A percentile compares a stretch with the other conserved stretches of the same genome.
Evolutionary conservation across 305 asterid genomes (phyloP).

Genomic region (Solanum hybrid): DNA sequence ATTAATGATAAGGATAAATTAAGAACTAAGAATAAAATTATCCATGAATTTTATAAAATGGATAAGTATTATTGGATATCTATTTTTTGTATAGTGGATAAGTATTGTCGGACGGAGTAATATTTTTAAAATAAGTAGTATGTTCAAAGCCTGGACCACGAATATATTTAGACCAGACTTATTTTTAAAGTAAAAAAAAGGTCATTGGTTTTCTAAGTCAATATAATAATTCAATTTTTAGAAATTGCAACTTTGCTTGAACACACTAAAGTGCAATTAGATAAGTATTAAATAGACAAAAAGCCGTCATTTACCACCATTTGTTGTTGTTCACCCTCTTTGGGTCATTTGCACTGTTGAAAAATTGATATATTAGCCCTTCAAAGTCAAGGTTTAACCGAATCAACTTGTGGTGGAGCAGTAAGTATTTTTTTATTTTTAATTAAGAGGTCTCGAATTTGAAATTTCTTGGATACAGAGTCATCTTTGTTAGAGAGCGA

Average conservation of each 20-base stretch:
- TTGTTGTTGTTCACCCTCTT: not conserved
- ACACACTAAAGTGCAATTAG: not conserved
- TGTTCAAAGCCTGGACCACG: not conserved
- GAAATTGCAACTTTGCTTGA: not conserved
- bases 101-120: no score
- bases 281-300: not conserved
- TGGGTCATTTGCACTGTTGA: not conserved
- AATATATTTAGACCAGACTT: not conserved
- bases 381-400: not conserved
- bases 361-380: not conserved
- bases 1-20: no score
- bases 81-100: no score
- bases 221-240: not conserved
- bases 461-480: fast-evolving
- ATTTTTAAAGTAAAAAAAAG: not conserved
- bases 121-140: no score
- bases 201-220: not conserved
- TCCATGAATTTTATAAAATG: no score
- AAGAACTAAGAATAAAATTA: no score
- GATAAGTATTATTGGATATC: no score
- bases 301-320: not conserved
- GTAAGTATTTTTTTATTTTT: no score
- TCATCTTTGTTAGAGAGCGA: no score
- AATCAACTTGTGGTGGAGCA: not conserved
- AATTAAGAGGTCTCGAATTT: no score